A percentile compares a stretch with the other conserved stretches of the same genome.
Conservation (phyloP, 805 yeast genomes). For the Zygotorulaspora sp. region DNA sequence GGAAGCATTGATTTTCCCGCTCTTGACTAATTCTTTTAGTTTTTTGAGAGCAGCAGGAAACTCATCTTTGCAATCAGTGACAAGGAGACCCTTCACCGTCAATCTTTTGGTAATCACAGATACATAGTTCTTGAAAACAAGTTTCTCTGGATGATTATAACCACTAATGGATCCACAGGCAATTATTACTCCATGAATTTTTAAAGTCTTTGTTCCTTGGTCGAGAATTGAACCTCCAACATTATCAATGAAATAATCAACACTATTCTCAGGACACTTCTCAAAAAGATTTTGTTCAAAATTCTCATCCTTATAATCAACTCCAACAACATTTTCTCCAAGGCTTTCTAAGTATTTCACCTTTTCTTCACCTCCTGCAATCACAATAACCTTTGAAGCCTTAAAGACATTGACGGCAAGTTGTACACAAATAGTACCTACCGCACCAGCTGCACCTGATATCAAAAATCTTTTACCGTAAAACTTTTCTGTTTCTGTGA, state of each 20-base stretch:
- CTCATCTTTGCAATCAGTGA: constrained; percentile 40
- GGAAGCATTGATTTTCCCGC: constrained; percentile 40
- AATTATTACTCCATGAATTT: constrained; percentile 42
- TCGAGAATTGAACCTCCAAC: constrained; percentile 61
- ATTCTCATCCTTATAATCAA: constrained; percentile 48
- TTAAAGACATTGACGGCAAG: constrained; percentile 49
- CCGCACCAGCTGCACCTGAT: constrained; percentile 72
- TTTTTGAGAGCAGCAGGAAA: constrained; percentile 38
- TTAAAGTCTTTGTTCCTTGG: constrained; percentile 37
- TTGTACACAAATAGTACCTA: constrained; percentile 58
- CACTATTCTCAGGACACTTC: constrained; percentile 44
- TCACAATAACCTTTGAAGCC: constrained; percentile 54
- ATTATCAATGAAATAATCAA: constrained; percentile 54
- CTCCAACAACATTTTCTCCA: constrained; percentile 48
- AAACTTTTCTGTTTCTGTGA: constrained; percentile 38
- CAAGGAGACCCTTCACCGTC: constrained; percentile 49
- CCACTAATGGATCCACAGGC: constrained; percentile 65
- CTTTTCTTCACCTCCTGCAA: constrained; percentile 58
- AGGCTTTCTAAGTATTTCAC: constrained; percentile 49
- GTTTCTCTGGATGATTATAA: constrained; percentile 43
- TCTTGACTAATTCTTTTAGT: constrained; percentile 36
- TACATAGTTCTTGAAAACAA: constrained; percentile 39
- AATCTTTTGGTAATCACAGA: constrained; percentile 48
- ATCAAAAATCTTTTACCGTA: constrained; percentile 46
- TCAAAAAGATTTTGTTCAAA: constrained; percentile 36